A percentile compares a stretch with the other conserved stretches of the same genome.
Conservation (phyloP, 306 rosid species). For the Heteromeles arbutifolia region DNA sequence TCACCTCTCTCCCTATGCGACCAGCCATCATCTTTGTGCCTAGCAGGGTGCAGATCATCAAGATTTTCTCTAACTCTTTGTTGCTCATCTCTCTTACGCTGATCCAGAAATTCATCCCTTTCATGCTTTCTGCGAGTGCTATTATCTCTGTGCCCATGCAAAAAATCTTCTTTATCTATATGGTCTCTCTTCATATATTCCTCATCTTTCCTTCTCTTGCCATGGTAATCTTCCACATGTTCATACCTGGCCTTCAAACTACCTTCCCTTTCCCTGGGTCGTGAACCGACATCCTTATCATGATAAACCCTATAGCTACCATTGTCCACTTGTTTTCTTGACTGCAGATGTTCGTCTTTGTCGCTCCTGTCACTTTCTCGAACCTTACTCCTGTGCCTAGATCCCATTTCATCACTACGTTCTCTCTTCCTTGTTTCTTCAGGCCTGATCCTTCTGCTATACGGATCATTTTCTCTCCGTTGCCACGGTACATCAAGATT, state of each 20-base stretch:
- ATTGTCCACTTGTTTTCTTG: conserved; percentile 71
- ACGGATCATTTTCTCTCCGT: conserved; percentile 74
- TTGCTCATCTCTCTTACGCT: conserved; percentile 64
- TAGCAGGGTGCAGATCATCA: conserved; percentile 63
- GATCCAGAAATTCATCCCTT: conserved; percentile 75
- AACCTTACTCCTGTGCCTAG: conserved; percentile 55
- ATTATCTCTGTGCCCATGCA: conserved; percentile 66
- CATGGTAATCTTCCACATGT: conserved; percentile 63
- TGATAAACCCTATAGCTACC: conserved; percentile 72
- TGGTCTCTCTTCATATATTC: conserved; percentile 74
- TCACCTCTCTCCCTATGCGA: conserved; percentile 70
- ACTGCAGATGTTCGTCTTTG: conserved; percentile 56
- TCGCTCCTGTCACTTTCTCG: conserved; percentile 72
- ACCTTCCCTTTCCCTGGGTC: conserved; percentile 83
- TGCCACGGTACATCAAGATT: conserved; percentile 66
- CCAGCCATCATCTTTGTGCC: conserved; percentile 83
- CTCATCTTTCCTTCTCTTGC: conserved; percentile 86
- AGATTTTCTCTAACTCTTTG: conserved; percentile 64
- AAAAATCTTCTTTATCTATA: conserved; percentile 62
- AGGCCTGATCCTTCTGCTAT: conserved; percentile 58
- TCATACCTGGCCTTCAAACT: conserved; percentile 72
- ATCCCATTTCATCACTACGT: conserved; percentile 47
- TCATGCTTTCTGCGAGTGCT: conserved; percentile 59
- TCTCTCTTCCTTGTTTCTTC: conserved; percentile 92
- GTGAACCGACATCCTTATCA: conserved; percentile 71